phyloP scores from a whole-genome alignment of 495 filamentous ascomycete genomes.

The Penicillium psychrofluorescens region DNA sequence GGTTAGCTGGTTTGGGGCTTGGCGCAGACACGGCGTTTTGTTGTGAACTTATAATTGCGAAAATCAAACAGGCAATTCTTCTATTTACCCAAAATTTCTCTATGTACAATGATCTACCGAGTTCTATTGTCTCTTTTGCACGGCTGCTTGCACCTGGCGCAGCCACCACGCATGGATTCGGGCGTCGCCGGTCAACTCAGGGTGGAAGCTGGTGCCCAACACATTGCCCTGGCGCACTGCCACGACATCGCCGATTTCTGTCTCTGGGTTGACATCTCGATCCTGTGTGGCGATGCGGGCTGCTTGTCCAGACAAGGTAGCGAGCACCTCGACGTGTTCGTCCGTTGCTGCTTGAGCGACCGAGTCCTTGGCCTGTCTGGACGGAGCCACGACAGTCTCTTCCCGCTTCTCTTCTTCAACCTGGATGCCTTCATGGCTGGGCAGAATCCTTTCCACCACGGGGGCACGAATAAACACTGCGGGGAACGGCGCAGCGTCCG shows the following conservation, averaged over 20 bases:
- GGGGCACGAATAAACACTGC: constrained; percentile 93
- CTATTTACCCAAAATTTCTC: constrained; percentile 14
- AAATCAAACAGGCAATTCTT: constrained; percentile 2
- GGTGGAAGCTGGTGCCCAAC: constrained; percentile 95
- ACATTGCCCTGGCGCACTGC: constrained; percentile 91
- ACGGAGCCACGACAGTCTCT: constrained; percentile 63
- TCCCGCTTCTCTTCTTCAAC: constrained; percentile 40
- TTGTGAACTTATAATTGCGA: not conserved
- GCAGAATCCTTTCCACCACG: constrained; percentile 78
- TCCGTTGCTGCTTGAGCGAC: constrained; percentile 33
- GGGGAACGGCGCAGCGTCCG: constrained; percentile 52
- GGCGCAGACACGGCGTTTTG: constrained; percentile 31
- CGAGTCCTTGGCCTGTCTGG: constrained; percentile 38
- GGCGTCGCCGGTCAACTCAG: constrained; percentile 82
- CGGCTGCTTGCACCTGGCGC: constrained; percentile 51
- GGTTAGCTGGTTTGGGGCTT: constrained; percentile 7
- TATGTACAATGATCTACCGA: constrained; percentile 14
- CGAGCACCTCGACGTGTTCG: constrained; percentile 42
- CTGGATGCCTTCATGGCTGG: constrained; percentile 44
- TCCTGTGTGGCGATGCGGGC: constrained; percentile 31
- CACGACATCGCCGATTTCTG: constrained; percentile 71
- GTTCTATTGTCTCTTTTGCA: constrained; percentile 12
- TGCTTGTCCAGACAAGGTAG: constrained; percentile 41
- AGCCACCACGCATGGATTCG: constrained; percentile 96
- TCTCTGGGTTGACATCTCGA: constrained; percentile 28